Percentiles rank a stretch among this genome's conserved stretches.
phyloP scores from a whole-genome alignment of 164 flowering plant genomes.

The Tinospora cordifolia region DNA sequence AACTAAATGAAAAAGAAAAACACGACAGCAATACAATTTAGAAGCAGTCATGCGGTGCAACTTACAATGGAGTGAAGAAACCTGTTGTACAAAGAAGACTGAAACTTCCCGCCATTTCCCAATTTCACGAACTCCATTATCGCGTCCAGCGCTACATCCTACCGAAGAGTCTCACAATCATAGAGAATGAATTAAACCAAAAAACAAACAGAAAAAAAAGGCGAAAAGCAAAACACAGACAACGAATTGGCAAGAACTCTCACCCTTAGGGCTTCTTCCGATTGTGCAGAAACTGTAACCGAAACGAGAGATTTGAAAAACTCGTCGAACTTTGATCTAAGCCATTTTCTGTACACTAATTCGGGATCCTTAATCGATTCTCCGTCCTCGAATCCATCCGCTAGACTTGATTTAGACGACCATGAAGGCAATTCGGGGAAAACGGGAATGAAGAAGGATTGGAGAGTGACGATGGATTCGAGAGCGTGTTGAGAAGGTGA shows the following conservation, averaged over 20 bases:
- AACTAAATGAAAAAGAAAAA: not conserved
- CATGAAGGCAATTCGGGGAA: conserved; percentile 50
- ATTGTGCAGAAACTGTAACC: conserved; percentile 29
- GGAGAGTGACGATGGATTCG: conserved; percentile 71
- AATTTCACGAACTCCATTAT: conserved; percentile 83
- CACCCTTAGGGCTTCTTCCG: conserved; percentile 53
- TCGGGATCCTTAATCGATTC: conserved; percentile 37
- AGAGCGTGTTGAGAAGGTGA: conserved; percentile 49
- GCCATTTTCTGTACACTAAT: conserved; percentile 54
- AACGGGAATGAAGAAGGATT: conserved; percentile 75
- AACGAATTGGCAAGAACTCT: conserved; percentile 4
- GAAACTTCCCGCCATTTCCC: conserved; percentile 59
- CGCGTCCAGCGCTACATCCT: conserved; percentile 75
- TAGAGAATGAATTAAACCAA: not conserved
- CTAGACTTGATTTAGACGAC: conserved; percentile 14
- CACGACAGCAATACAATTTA: not conserved
- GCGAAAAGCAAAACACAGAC: conserved; percentile 2
- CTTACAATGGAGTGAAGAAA: conserved; percentile 61
- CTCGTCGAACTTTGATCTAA: conserved; percentile 71
- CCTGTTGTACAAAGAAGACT: conserved; percentile 54
- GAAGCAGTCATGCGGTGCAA: conserved; percentile 1
- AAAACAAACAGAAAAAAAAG: not conserved
- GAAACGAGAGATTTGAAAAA: conserved; percentile 38
- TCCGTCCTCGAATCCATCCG: conserved; percentile 3
- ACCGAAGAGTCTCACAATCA: not conserved